Conservation (phyloP, 139 green algal genomes). For the Ulvella scutata region DNA sequence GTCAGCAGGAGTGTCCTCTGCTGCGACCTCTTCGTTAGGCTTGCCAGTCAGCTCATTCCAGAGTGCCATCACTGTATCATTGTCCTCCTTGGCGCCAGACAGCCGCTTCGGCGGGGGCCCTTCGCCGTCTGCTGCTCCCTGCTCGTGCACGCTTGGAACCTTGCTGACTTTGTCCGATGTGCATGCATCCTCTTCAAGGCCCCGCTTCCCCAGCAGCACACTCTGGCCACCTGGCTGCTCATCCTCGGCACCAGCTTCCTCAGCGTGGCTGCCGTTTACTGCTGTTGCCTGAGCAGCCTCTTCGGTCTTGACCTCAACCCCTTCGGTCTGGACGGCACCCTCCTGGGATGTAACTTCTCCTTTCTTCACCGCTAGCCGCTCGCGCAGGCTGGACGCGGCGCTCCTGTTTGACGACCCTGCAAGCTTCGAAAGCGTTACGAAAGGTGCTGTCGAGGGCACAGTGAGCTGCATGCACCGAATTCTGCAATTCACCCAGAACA, state of each 20-base stretch:
- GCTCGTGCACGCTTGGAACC: background rate
- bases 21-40: no score
- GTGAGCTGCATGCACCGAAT: no score
- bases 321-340: conserved; percentile 5
- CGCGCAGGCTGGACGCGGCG: conserved; percentile 16
- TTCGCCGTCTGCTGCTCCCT: background rate
- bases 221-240: no score
- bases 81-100: no score
- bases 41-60: no score
- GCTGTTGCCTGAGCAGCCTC: background rate
- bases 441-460: no score
- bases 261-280: background rate
- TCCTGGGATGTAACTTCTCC: no score
- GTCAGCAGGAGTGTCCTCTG: background rate
- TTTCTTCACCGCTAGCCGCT: no score
- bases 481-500: no score
- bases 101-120: background rate
- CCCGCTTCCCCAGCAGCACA: background rate
- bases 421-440: no score
- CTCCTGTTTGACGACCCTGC: conserved; percentile 16
- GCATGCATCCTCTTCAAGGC: background rate
- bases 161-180: background rate
- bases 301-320: background rate
- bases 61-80: no score
- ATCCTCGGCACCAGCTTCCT: background rate